Conservation (phyloP, 192 early-diverging fungal genomes). For the Entomortierella parvispora region DNA sequence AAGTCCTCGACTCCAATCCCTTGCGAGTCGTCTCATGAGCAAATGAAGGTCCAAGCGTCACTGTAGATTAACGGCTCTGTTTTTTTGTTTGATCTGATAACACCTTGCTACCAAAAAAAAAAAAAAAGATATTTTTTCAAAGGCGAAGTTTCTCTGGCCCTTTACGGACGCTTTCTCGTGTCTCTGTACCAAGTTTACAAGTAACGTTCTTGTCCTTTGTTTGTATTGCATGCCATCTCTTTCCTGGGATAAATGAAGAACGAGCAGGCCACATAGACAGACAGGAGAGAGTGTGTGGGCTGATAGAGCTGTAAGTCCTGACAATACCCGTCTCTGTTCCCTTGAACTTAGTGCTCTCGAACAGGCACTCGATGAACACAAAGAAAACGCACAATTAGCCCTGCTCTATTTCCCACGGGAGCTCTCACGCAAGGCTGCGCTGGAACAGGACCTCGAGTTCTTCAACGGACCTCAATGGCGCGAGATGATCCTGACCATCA, state of each 20-base stretch:
- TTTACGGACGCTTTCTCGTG: constrained; percentile 59
- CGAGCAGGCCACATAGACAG: background rate
- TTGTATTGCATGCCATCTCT: background rate
- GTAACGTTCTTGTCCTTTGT: constrained; percentile 22
- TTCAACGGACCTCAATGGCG: constrained; percentile 53
- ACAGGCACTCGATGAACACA: constrained; percentile 53
- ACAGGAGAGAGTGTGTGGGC: too few species aligned
- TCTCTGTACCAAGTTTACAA: constrained; percentile 60
- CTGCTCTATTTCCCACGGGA: constrained; percentile 63
- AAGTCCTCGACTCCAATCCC: constrained; percentile 4
- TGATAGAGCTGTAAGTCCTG: too few species aligned
- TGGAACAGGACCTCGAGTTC: constrained; percentile 59
- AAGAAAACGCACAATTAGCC: constrained; percentile 51
- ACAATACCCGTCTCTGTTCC: too few species aligned
- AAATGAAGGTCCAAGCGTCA: too few species aligned
- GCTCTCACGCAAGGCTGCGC: constrained; percentile 48
- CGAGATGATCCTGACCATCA: constrained; percentile 33
- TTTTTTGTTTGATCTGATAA: background rate
- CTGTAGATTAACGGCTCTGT: too few species aligned
- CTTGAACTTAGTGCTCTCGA: constrained; percentile 52
- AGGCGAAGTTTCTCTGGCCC: constrained; percentile 51
- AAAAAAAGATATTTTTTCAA: constrained; percentile 62
- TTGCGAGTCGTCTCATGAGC: too few species aligned
- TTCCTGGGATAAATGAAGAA: background rate
- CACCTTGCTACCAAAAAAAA: too few species aligned